Evolutionary conservation across 2,329 filamentous ascomycete species (phyloP).

Genomic region (Colletotrichum filicis): DNA sequence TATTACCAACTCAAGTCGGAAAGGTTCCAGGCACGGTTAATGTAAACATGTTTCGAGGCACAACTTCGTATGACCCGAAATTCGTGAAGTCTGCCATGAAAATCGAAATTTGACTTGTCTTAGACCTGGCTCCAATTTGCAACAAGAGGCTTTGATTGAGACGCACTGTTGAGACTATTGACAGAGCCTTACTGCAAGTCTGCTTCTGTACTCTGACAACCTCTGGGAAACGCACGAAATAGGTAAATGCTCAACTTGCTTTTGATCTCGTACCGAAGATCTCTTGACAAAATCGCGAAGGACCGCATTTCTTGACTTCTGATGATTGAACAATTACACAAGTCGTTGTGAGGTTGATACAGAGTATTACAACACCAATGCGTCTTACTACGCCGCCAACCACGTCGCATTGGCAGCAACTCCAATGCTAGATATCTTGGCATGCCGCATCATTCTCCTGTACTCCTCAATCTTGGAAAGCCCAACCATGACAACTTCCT

Average conservation of each 20-base stretch:
- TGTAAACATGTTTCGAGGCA: no score
- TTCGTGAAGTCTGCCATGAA: no score
- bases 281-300: background rate
- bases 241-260: background rate
- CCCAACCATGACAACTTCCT: constrained; percentile 20
- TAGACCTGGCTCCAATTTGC: no score
- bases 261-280: background rate
- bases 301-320: background rate
- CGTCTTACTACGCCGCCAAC: background rate
- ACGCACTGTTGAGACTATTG: no score
- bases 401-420: constrained; percentile 3
- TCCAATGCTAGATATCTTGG: constrained; percentile 2
- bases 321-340: background rate
- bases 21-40: no score
- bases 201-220: background rate
- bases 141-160: no score
- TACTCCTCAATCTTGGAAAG: constrained; percentile 24
- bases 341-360: background rate
- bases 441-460: constrained; percentile 5
- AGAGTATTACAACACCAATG: background rate
- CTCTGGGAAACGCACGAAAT: background rate
- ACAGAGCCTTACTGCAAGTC: no score
- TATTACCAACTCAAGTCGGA: no score
- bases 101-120: no score
- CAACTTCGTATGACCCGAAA: no score